Base-by-base conservation (phyloP, 768 basidiomycete genomes). In the Ephemerocybe angulata region DNA sequence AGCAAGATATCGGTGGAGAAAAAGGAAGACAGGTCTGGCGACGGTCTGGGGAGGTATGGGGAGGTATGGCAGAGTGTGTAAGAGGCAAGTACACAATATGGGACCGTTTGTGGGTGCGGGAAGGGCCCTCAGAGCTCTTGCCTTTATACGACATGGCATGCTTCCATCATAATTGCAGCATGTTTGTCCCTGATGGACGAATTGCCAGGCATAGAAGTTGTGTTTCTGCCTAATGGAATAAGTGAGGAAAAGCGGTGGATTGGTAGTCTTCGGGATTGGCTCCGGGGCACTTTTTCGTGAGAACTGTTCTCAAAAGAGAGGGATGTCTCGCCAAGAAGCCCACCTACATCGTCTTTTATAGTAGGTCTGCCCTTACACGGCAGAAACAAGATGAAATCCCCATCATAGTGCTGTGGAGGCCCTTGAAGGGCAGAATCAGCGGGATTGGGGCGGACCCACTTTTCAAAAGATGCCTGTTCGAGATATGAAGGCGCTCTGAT, bases 381-480 rank as follows among this genome's bases (percentile, higher is more conserved):
- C 24, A 33, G 19, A 50, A 41, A 41, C n/a, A n/a, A 4, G 38
- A 41, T 19, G 7, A 41, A 13, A 33, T 11, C 24, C 13, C 19
- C 29, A 5, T n/a, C 15, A 50, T 33, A 15, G 42, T 22, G 31
- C 33, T n/a, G 8, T 2, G 19, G 38, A 49, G 28, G 19, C 5
- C 47, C 31, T 17, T 17, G 17, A 15, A 24, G 21, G 24, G 50
- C 19, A 40, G 22, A 40, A 33, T 3, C 37, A 15, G n/a, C 10
- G 31, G 55, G 58, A 60, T 60, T 60, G 58, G 58, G 41, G 35
- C 58, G 58, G 58, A 41, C 52, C 51, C 41, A 50, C 42, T 53
- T 59, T 53, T 44, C 17, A 29, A 22, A 53, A 52, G 31, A 33
- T 4, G 15, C 31, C 11, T 21, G 25, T 43, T 52, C 15, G 13